Evolutionary conservation across 2,329 filamentous ascomycete genomes (phyloP), one percentile per base, ranked within the genome.

Genomic region (Cladophialophora psammophila): DNA sequence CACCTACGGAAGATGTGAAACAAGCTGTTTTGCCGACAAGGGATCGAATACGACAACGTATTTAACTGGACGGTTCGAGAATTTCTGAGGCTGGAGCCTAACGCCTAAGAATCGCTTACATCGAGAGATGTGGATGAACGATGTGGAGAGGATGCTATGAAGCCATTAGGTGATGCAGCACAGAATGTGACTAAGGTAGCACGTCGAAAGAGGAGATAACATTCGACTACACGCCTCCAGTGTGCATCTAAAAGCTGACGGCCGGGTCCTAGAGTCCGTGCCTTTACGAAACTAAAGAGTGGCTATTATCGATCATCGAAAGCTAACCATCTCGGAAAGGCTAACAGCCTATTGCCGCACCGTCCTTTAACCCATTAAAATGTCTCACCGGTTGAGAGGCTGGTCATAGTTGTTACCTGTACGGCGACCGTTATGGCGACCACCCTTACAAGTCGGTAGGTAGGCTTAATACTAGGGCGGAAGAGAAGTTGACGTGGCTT

Each of bases 21-120:
- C n/a, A 58, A 64, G 12, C 67, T 73, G 15, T 71, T 72, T 58
- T 35, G 26, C 56, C 67, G 45, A 52, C 48, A 69, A 38, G 57
- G 65, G 20, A 68, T 72, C 52, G 60, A 71, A 48, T 67, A 72
- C 50, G 72, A 73, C 60, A 48, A 72, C 59, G 69, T 73, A 18
- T 74, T 69, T 57, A 70, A 73, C 59, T 74, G 71, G 72, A 74
- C 71, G 31, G 59, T 65, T 48, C 58, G 53, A 31, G 55, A 66
- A 50, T 68, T 66, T 42, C 53, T 18, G 53, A 63, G 50, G 36
- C 64, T 63, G 31, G 63, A 53, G 45, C 34, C 56, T 45, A 10
- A 20, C n/a, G 42, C 42, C 7, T 18, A 20, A 48, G 42, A 48
- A 48, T 10, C 26, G n/a, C 59, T 48, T 48, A 15, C 53, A 58